Evolutionary conservation across 495 filamentous ascomycete genomes (phyloP).

Genomic region (Penicillium verhagenii): DNA sequence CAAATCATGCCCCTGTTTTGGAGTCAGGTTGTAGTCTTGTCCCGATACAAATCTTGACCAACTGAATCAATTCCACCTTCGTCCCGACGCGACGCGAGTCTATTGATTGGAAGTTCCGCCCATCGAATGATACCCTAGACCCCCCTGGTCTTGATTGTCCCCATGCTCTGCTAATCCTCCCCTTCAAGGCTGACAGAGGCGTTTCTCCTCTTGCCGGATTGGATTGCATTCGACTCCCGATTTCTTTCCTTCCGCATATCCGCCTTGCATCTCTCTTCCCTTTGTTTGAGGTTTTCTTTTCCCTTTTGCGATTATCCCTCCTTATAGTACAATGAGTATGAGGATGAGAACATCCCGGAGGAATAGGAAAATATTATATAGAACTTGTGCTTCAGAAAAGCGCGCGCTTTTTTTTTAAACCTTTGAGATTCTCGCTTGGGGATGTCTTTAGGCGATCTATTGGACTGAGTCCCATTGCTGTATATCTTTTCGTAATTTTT

Average conservation of each 20-base stretch:
- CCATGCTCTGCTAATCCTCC: not conserved
- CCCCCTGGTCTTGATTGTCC: not conserved
- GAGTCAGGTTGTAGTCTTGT: not conserved
- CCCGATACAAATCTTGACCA: not conserved
- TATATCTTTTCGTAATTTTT: too few species aligned
- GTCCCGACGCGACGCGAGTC: not conserved
- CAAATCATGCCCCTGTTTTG: not conserved
- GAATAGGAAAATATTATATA: not conserved
- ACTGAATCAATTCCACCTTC: not conserved
- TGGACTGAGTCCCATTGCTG: too few species aligned
- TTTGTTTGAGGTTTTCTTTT: not conserved
- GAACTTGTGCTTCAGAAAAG: not conserved
- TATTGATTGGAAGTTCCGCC: not conserved
- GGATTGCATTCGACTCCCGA: not conserved
- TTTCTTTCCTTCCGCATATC: not conserved
- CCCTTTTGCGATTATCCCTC: not conserved
- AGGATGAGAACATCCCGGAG: not conserved
- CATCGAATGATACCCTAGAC: not conserved
- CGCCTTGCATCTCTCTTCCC: not conserved
- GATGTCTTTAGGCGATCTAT: not conserved
- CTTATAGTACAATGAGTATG: not conserved
- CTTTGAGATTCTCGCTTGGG: not conserved
- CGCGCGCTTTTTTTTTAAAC: not conserved
- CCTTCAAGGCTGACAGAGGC: not conserved
- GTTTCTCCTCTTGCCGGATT: not conserved